Base-by-base conservation (phyloP, 805 yeast species). In the Osmozyma mogii region DNA sequence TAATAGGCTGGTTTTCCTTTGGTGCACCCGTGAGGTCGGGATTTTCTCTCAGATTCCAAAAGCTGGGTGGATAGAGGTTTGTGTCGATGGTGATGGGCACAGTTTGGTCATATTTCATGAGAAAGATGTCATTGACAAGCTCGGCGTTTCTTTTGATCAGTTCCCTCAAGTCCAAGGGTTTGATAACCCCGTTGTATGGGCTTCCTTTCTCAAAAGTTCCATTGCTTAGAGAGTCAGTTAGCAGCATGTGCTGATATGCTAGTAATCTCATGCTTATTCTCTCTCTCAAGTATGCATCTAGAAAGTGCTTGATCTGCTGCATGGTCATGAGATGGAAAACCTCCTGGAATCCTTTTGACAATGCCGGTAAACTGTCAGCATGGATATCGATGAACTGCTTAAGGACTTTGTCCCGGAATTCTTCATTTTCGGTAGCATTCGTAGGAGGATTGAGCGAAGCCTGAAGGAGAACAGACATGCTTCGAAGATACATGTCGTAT, bases 201-300 rank as follows among this genome's bases (percentile, higher is more conserved):
- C 78, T 37, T 78, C 95, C 62, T 13, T 74, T 62, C 4, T 52
- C 47, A n/a, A 60, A 19, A 60, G 70, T 31, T 6, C 45, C 42
- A 3, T 47, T 43, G 7, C 35, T 35, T n/a, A 61, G 43, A 1
- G 65, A 47, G 14, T 45, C 44, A 4, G 87, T 64, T 20, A 85
- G 56, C 30, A 72, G 70, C 14, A 84, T 68, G 55, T 83, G 95
- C 52, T 92, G 96, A 38, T 83, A 88, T 0, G 94, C 87, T 31
- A 87, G 64, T 28, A 88, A 61, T 34, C 95, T 75, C 77, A 92
- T 84, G 40, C 88, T 70, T 24, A 89, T 88, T 37, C 96, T 68
- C 41, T 88, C 95, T 32, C 71, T 65, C 43, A 89, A 64, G 57
- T 89, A 96, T 8, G 65, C 57, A 47, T 84, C 84, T 40, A 89